phyloP scores from a whole-genome alignment of 495 filamentous ascomycete genomes.

The Tuber calosporum region DNA sequence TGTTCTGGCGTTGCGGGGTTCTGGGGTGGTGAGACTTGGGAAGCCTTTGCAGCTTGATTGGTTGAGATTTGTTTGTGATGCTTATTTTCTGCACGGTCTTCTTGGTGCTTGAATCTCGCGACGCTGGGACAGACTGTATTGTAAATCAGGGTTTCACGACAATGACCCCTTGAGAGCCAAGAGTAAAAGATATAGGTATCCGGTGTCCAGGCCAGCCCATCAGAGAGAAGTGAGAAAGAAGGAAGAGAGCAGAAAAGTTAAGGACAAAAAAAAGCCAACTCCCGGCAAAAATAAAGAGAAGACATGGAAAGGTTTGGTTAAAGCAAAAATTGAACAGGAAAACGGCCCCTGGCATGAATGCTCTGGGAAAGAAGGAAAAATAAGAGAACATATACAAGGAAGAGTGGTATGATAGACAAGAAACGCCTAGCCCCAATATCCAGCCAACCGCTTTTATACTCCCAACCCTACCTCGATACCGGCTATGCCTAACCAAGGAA shows the following conservation, averaged over 20 bases:
- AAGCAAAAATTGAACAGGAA: slow-evolving; percentile 13
- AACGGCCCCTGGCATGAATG: background rate
- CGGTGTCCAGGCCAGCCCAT: background rate
- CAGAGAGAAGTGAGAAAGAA: slow-evolving; percentile 26
- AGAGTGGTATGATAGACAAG: slow-evolving; percentile 26
- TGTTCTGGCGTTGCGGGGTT: background rate
- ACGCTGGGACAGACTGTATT: background rate
- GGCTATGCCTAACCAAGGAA: background rate
- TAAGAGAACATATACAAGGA: slow-evolving; percentile 7
- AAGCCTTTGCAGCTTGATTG: background rate
- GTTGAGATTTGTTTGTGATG: background rate
- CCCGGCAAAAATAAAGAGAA: slow-evolving; percentile 33
- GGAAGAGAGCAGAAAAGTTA: slow-evolving; percentile 41
- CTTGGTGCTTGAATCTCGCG: background rate
- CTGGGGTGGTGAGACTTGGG: background rate
- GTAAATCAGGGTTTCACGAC: background rate
- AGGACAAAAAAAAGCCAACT: slow-evolving; percentile 41
- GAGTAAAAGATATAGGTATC: background rate
- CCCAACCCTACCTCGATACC: background rate
- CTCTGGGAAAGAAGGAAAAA: background rate
- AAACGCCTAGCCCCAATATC: slow-evolving; percentile 24
- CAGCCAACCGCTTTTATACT: slow-evolving; percentile 28
- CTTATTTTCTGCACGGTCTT: background rate
- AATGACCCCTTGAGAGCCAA: background rate
- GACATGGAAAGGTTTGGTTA: slow-evolving; percentile 40